Base-by-base conservation (phyloP, 805 yeast species). In the Candida dendrica region DNA sequence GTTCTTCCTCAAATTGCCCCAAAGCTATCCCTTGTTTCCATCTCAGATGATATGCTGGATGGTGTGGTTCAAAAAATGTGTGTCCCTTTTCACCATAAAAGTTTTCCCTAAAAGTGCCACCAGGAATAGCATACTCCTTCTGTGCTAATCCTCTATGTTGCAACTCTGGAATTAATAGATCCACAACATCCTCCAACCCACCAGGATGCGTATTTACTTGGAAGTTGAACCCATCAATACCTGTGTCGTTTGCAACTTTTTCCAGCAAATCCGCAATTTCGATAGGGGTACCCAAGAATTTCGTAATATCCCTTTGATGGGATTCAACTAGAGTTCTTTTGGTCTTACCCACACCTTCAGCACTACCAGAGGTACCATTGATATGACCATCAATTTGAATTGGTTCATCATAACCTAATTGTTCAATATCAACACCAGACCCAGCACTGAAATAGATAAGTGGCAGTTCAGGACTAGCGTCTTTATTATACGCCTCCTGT, bases 361-460 rank as follows among this genome's bases (percentile, higher is more conserved):
- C 55, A 33, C 61, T 54, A 1, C 64, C 60, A 8, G 56, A 48
- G 5, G 61, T 55, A 3, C 64, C 65, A 43, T 63, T 59, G 32
- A 56, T 48, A 14, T 60, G 64, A 20, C 52, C 59, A 19, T 61
- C 52, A 18, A 56, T 50, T 20, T 41, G 48, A 22, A 65, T 47
- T 38, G 60, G 65, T 37, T 64, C 63, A 20, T 60, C 66, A 39
- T 50, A 44, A n/a, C 47, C 54, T 44, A 50, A 38, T 18, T 30
- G 9, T 6, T 16, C 15, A 4, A 38, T 10, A 16, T 38, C 40
- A 11, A 38, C 22, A 22, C 24, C 40, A 22, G 40, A 60, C 64
- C 68, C 11, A 71, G 3, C 69, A 64, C 69, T 71, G 64, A 8
- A 72, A 71, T 15, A 68, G 56, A 47, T 69, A 37, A 63, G 65